phyloP scores from a whole-genome alignment of 2,329 filamentous ascomycete species.

The Atkinsonella hypoxylon region DNA sequence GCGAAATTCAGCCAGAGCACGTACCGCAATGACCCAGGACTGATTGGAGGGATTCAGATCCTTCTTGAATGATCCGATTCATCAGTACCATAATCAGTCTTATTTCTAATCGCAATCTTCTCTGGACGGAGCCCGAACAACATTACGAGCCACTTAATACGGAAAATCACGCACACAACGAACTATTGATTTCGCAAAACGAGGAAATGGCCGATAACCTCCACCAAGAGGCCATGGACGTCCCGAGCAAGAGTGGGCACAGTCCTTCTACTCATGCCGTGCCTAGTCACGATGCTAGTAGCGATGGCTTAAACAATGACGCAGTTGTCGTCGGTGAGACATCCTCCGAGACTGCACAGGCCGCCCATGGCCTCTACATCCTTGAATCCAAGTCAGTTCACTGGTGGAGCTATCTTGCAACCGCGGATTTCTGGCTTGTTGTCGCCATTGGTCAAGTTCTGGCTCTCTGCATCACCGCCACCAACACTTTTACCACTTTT shows the following conservation, averaged over 20 bases:
- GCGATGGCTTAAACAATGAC: conserved; percentile 1
- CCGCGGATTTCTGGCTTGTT: conserved; percentile 79
- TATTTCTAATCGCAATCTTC: not conserved
- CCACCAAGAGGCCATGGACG: not conserved
- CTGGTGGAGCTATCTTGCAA: conserved; percentile 68
- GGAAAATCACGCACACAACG: not conserved
- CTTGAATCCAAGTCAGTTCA: conserved; percentile 41
- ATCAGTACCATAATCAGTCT: not conserved
- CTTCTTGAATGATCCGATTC: not conserved
- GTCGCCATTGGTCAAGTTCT: conserved; percentile 72
- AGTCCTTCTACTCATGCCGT: not conserved
- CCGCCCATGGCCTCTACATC: conserved; percentile 39
- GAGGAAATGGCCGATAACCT: not conserved
- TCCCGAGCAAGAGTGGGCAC: conserved; percentile 12
- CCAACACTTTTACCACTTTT: conserved; percentile 79
- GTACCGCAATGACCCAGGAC: not conserved
- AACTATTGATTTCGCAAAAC: not conserved
- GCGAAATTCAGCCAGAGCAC: not conserved
- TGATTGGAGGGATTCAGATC: not conserved
- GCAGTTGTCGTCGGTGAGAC: conserved; percentile 7
- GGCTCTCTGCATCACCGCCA: conserved; percentile 80
- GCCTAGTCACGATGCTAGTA: conserved; percentile 8
- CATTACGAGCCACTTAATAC: conserved; percentile 1
- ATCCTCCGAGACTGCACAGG: conserved; percentile 20
- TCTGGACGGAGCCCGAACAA: not conserved